phyloP scores from a whole-genome alignment of 1,284 basidiomycete genomes.

The Apiotrichum domesticum region DNA sequence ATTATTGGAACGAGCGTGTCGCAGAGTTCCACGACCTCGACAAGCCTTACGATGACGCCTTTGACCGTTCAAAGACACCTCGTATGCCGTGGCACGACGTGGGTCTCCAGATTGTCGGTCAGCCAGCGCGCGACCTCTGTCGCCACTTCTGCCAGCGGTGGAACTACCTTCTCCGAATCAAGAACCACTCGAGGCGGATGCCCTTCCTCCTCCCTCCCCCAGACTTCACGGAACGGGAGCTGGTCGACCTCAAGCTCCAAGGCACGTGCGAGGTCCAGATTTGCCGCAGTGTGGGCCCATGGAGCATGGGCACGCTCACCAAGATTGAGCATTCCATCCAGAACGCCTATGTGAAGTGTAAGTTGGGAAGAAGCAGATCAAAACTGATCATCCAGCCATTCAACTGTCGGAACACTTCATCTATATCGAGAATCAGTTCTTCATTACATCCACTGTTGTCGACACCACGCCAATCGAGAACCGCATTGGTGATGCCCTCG shows the following conservation, averaged over 20 bases:
- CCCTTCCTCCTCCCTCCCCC: slow-evolving; percentile 91
- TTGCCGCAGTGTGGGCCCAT: slow-evolving; percentile 88
- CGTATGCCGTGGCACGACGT: slow-evolving; percentile 99
- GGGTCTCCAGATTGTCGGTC: slow-evolving; percentile 89
- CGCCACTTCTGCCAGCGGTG: slow-evolving; percentile 94
- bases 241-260: slow-evolving; percentile 73
- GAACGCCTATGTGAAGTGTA: slow-evolving; percentile 87
- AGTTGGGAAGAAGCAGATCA: slow-evolving; percentile 16
- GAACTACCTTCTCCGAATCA: slow-evolving; percentile 85
- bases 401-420: slow-evolving; percentile 72
- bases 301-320: slow-evolving; percentile 87
- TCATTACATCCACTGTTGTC: slow-evolving; percentile 87
- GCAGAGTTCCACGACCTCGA: slow-evolving; percentile 80
- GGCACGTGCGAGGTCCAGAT: slow-evolving; percentile 98
- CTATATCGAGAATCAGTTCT: slow-evolving; percentile 88
- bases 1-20: slow-evolving; percentile 83
- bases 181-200: slow-evolving; percentile 89
- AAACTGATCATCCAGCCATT: slow-evolving; percentile 59
- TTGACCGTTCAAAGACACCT: slow-evolving; percentile 79
- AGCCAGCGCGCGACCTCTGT: slow-evolving; percentile 89
- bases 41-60: slow-evolving; percentile 91
- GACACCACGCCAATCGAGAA: slow-evolving; percentile 87
- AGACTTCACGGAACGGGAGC: slow-evolving; percentile 79
- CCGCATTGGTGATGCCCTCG: slow-evolving; percentile 88
- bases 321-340: slow-evolving; percentile 89